phyloP scores from a whole-genome alignment of 2,329 filamentous ascomycete species.

The Calonectria pteridis region DNA sequence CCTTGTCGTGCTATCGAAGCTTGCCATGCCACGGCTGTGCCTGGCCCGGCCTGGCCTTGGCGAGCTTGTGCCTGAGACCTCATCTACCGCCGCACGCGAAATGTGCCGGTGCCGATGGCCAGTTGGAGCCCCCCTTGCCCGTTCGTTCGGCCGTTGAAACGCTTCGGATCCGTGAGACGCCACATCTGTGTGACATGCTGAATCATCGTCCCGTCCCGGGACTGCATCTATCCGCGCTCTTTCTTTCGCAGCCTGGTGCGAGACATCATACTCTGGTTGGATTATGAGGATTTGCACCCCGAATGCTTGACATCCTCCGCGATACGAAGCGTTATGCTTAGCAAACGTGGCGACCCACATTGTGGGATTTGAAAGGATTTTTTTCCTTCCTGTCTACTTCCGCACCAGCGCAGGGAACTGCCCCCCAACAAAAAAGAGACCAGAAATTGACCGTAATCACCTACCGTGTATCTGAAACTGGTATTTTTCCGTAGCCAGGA shows the following conservation, averaged over 20 bases:
- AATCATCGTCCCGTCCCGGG: slow-evolving; percentile 3
- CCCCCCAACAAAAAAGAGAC: background rate
- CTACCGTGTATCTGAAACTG: background rate
- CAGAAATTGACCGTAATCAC: background rate
- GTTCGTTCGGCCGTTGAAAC: background rate
- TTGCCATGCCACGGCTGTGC: background rate
- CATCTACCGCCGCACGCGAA: slow-evolving; percentile 2
- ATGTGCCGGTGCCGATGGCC: background rate
- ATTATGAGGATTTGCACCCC: background rate
- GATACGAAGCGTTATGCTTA: background rate
- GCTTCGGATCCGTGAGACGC: background rate
- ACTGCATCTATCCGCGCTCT: background rate
- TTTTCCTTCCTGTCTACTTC: background rate
- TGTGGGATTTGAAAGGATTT: slow-evolving; percentile 7
- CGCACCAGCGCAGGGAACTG: background rate
- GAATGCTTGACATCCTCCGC: background rate
- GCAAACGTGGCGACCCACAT: background rate
- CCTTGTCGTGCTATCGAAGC: background rate
- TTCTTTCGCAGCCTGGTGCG: background rate
- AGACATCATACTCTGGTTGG: background rate
- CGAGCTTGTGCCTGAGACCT: background rate
- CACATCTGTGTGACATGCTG: background rate
- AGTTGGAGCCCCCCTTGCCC: background rate
- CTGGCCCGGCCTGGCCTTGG: background rate
- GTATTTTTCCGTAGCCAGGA: background rate